Conservation (phyloP, 495 filamentous ascomycete species). For the Aspergillus bridgeri region DNA sequence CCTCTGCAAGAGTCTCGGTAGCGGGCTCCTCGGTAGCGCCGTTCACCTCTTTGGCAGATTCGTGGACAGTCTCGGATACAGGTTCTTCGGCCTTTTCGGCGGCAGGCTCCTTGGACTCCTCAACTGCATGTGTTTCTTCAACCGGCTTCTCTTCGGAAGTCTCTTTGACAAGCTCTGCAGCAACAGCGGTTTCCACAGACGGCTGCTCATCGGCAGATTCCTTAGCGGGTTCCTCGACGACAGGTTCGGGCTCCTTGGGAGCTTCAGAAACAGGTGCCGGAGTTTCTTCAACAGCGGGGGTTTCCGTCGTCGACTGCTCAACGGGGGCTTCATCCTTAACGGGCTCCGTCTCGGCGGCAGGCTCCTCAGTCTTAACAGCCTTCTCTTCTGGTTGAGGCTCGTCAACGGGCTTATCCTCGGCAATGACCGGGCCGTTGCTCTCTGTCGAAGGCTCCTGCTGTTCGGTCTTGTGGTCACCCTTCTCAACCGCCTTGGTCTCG, state of each 20-base stretch:
- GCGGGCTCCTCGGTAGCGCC: not conserved
- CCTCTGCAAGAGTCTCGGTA: slow-evolving; percentile 2
- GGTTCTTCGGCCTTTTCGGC: not conserved
- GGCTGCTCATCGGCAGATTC: slow-evolving; percentile 9
- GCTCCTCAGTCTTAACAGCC: slow-evolving; percentile 2
- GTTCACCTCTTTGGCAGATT: not conserved
- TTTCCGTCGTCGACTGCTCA: slow-evolving; percentile 9
- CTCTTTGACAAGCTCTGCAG: slow-evolving; percentile 8
- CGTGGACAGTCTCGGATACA: not conserved
- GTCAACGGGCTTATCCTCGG: slow-evolving; percentile 7
- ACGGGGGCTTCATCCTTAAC: slow-evolving; percentile 4
- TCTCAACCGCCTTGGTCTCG: not conserved
- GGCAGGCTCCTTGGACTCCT: slow-evolving; percentile 1
- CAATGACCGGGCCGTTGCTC: not conserved
- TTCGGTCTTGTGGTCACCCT: not conserved
- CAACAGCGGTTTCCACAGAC: slow-evolving; percentile 4
- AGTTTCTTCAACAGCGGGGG: slow-evolving; percentile 3
- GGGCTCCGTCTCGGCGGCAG: slow-evolving; percentile 11
- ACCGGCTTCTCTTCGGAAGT: slow-evolving; percentile 2
- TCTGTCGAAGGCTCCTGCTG: not conserved
- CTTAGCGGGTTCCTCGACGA: slow-evolving; percentile 8
- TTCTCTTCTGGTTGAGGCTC: slow-evolving; percentile 9
- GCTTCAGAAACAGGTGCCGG: slow-evolving; percentile 2
- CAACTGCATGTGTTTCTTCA: not conserved
- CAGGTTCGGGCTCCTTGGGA: slow-evolving; percentile 9